Percentiles rank a stretch among this genome's conserved stretches.
Evolutionary conservation across 192 early-diverging fungal genomes (phyloP).

Genomic region (Diversispora epigaea): DNA sequence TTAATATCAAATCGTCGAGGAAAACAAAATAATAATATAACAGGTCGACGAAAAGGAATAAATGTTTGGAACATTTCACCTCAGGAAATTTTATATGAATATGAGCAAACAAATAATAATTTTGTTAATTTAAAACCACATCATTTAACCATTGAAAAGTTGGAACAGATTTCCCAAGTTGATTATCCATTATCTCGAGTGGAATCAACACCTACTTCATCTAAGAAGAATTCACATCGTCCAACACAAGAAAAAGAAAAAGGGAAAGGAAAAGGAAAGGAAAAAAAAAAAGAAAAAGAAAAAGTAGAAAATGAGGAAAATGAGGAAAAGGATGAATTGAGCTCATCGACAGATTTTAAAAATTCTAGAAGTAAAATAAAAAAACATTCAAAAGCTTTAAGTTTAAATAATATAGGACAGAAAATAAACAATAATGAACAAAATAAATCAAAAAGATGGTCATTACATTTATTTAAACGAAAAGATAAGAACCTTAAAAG

Average conservation of each 20-base stretch:
- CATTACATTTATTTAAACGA: conserved; percentile 15
- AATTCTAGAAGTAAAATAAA: not conserved
- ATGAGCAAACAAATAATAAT: conserved; percentile 13
- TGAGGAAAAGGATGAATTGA: no score
- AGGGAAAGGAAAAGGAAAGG: no score
- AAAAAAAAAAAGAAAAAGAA: no score
- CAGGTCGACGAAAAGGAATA: not conserved
- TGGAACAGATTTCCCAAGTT: no score
- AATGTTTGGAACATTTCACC: conserved; percentile 16
- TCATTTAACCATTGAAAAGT: not conserved
- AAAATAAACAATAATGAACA: not conserved
- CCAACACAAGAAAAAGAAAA: no score
- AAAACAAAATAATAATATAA: not conserved
- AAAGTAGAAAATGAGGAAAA: no score
- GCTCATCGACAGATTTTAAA: not conserved
- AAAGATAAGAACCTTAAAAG: conserved; percentile 21
- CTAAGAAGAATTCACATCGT: no score
- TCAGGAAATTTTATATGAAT: conserved; percentile 17
- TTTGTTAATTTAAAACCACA: not conserved
- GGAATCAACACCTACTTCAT: no score
- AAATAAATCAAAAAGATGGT: not conserved
- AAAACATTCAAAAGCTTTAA: not conserved
- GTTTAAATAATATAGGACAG: not conserved
- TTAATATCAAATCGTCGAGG: not conserved
- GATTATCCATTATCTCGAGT: no score